Conservation (phyloP, 163 green algal genomes). For the Botryococcus braunii region DNA sequence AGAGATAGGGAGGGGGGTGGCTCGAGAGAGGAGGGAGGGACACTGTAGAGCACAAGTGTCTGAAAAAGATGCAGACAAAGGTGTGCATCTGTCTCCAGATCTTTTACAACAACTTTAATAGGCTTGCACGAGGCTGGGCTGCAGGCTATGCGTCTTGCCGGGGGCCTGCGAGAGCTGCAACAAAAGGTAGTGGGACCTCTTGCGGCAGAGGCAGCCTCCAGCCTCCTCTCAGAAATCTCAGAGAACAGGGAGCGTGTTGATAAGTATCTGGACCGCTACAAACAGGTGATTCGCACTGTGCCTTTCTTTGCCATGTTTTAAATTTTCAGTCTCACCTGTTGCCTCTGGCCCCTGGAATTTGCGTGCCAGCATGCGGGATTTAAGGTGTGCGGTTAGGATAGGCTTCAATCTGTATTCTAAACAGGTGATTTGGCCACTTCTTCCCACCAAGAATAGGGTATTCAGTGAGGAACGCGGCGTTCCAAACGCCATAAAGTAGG, state of each 20-base stretch:
- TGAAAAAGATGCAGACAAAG: background rate
- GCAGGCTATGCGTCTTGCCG: background rate
- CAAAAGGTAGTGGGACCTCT: background rate
- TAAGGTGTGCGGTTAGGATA: too few species aligned
- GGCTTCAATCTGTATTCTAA: too few species aligned
- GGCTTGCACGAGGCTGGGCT: background rate
- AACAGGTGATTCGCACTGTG: slow-evolving; percentile 33
- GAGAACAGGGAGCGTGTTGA: slow-evolving; percentile 41
- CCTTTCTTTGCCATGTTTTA: too few species aligned
- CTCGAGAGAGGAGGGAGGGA: too few species aligned
- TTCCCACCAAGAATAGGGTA: too few species aligned
- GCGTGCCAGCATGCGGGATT: too few species aligned
- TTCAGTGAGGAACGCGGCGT: slow-evolving; percentile 9
- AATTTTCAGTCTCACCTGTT: too few species aligned
- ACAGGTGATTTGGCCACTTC: too few species aligned
- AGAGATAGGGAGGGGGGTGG: too few species aligned
- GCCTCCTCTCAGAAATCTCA: too few species aligned
- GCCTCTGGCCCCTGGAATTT: too few species aligned
- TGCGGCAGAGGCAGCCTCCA: background rate
- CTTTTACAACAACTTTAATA: background rate
- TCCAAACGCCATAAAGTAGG: background rate
- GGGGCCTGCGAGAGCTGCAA: background rate
- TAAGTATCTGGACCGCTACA: slow-evolving; percentile 60
- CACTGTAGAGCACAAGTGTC: too few species aligned
- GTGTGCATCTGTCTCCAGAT: background rate